phyloP scores from a whole-genome alignment of 495 filamentous ascomycete species.

The Penicillium verhagenii region DNA sequence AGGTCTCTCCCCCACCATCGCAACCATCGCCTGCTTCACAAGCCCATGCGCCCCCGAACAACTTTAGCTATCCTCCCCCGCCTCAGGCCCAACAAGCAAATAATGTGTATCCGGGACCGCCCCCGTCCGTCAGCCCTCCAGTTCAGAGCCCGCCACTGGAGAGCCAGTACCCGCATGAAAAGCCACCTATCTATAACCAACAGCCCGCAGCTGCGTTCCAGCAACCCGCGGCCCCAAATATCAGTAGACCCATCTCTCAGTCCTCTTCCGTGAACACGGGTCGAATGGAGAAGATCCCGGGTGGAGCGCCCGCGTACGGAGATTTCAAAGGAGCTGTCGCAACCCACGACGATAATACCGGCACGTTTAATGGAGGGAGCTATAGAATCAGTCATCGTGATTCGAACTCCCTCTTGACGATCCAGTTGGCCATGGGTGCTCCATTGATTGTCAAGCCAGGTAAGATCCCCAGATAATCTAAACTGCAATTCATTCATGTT shows the following conservation, averaged over 20 bases:
- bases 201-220: constrained; percentile 2
- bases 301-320: constrained; percentile 47
- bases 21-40: neutral
- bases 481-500: too few species aligned
- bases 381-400: constrained; percentile 93
- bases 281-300: constrained; percentile 29
- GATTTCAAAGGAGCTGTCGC: constrained; percentile 58
- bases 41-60: constrained; percentile 29
- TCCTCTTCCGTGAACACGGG: constrained; percentile 15
- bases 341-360: constrained; percentile 72
- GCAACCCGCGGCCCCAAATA: constrained; percentile 4
- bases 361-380: constrained; percentile 93
- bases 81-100: constrained; percentile 17
- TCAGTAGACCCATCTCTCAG: constrained; percentile 11
- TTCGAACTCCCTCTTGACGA: constrained; percentile 81
- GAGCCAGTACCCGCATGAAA: neutral
- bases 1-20: neutral
- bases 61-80: constrained; percentile 40
- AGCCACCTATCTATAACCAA: constrained; percentile 1
- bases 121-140: constrained; percentile 11
- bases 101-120: constrained; percentile 15
- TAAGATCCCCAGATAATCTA: constrained; percentile 24
- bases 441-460: constrained; percentile 80
- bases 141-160: neutral
- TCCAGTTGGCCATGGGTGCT: constrained; percentile 87